Evolutionary conservation across 495 filamentous ascomycete species (phyloP), one percentile per base, ranked within the genome.

Genomic region (Cercophora newfieldiana): DNA sequence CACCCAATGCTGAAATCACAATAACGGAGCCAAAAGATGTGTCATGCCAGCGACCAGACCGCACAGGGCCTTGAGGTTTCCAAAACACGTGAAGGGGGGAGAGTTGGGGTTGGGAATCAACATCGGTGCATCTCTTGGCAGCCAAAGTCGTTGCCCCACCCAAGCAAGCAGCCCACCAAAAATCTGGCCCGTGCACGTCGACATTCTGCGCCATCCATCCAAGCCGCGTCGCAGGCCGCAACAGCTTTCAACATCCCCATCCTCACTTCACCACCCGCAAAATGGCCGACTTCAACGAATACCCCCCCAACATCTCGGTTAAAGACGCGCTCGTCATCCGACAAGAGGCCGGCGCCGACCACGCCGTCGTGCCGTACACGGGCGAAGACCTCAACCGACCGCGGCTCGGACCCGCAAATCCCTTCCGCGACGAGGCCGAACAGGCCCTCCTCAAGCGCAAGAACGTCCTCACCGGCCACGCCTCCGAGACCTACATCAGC

Each of bases 401-500:
- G 1, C 75, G 79, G 0, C 82, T 91, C 69, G 92, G 92, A 5
- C 93, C 93, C 30, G 79, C 85, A 25, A 94, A 96, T 74, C 91
- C 93, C n/a, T 92, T 91, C 80, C 88, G 89, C 74, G 81, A 87
- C 59, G 85, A 87, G 69, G 79, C 28, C 80, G 81, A 31, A 81
- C 85, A 61, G 58, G 82, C 80, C 8, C 18, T 59, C 14, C 64
- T 65, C 26, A 96, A 94, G 77, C 88, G 94, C 62, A 96, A 96
- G 71, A 94, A 95, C 66, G 89, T 98, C 1, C 88, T 96, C 10
- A 97, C 96, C 0, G 95, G 95, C 5, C 88, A 86, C 72, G 96
- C 96, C 0, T 84, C 93, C 67, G 94, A 98, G 77, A 89, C 89
- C 1, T 92, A 87, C 63, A 88, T 99, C 66, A 96, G 91, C 76